Conservation (phyloP, 495 filamentous ascomycete genomes). For the Daldinia decipiens region DNA sequence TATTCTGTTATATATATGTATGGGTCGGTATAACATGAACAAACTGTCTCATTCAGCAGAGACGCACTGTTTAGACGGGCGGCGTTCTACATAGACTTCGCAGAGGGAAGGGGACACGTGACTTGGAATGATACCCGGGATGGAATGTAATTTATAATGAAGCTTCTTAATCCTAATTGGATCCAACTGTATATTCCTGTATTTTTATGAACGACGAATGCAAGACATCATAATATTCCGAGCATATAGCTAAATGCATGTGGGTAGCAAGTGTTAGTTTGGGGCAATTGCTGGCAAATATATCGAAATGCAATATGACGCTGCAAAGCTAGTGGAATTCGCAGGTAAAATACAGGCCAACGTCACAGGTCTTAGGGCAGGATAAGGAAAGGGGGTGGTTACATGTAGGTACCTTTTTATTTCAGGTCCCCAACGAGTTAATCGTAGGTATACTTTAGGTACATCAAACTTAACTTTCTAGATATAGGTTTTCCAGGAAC, state of each 20-base stretch:
- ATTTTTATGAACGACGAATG: not conserved
- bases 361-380: not conserved
- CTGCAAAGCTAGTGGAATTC: constrained; percentile 13
- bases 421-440: not conserved
- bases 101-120: constrained; percentile 21
- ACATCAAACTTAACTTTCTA: not conserved
- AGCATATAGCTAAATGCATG: not conserved
- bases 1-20: constrained; percentile 34
- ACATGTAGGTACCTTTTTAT: no score
- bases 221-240: constrained; percentile 2
- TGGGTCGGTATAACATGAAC: constrained; percentile 22
- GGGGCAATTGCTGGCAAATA: not conserved
- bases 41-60: constrained; percentile 20
- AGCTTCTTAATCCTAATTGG: constrained; percentile 31
- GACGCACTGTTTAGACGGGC: constrained; percentile 21
- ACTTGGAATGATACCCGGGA: constrained; percentile 46
- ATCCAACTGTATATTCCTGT: not conserved
- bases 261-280: no score
- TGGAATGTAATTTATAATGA: constrained; percentile 42
- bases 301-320: constrained; percentile 31
- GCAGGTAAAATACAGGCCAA: not conserved
- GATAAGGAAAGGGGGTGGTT: not conserved
- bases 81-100: constrained; percentile 31
- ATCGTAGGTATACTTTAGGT: not conserved
- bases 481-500: not conserved